Evolutionary conservation across 805 yeast species (phyloP), one percentile per base, ranked within the genome.

Genomic region (Yarrowia keelungensis): DNA sequence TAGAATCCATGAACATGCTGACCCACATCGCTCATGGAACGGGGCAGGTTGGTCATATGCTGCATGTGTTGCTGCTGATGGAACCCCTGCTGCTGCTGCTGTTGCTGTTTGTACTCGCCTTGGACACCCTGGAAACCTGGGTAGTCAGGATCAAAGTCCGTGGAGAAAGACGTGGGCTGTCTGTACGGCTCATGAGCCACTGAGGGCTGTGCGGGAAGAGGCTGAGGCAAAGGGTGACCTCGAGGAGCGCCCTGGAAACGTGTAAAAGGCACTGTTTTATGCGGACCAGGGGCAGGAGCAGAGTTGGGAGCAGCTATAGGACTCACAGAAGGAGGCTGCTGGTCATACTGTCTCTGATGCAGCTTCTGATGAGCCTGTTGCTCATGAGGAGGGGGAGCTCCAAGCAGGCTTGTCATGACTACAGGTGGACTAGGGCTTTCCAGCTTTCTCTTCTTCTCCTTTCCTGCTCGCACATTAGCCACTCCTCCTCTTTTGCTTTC

Each of bases 401-500:
- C 65, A 7, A 59, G 32, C 16, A 59, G n/a, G 5, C 5, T 32
- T 8, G 43, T 32, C 22, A 26, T 35, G 36, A 51, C 51, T 38
- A 47, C n/a, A 19, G 47, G 65, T 61, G 38, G 69, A 69, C 66
- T 59, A 9, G 65, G 50, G 8, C 43, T 35, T 43, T 59, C 65
- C 41, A 59, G 7, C 32, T 59, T 47, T n/a, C 67, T 46, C 11
- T 50, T 69, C 45, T 68, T 67, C 71, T 67, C 75, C 71, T 72
- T 75, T 36, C 81, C 81, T 12, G 77, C 74, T 0, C 75, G 68
- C 16, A 81, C 80, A 66, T 80, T 80, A 49, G 75, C 76, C 36
- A 77, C 76, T 2, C 86, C 85, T 16, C 89, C 89, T 70, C 90
- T 80, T 53, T 85, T 79, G 54, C 84, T 81, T 38, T 85, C 87